Conservation (phyloP, 768 basidiomycete genomes). For the Coprinopsis marcescibilis region DNA sequence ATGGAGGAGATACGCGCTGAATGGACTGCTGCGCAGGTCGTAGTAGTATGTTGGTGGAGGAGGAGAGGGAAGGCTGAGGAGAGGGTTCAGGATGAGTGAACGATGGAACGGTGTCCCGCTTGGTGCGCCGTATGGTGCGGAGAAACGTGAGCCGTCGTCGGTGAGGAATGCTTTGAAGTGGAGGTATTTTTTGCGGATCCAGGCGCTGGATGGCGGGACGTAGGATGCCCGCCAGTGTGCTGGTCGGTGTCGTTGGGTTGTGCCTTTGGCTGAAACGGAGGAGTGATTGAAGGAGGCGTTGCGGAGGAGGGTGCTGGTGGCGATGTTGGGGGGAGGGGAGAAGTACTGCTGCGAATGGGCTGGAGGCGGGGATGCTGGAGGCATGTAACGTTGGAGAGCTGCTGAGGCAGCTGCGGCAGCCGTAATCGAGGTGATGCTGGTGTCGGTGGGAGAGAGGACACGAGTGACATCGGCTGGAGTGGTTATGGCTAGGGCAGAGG, state of each 20-base stretch:
- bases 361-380: no score
- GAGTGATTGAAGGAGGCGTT: no score
- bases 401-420: no score
- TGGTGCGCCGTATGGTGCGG: neutral
- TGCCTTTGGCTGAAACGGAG: neutral
- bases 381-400: no score
- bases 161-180: neutral
- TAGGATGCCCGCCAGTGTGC: slow-evolving; percentile 7
- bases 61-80: neutral
- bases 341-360: no score
- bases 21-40: slow-evolving; percentile 9
- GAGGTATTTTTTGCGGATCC: slow-evolving; percentile 4
- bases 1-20: slow-evolving; percentile 1
- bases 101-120: neutral
- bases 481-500: no score
- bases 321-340: no score
- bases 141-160: neutral
- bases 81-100: neutral
- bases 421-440: no score
- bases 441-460: no score
- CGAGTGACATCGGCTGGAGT: no score
- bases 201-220: slow-evolving; percentile 4
- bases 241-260: neutral
- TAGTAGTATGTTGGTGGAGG: neutral
- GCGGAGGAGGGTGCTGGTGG: no score